phyloP scores from a whole-genome alignment of 805 yeast genomes.

The Candida takata region DNA sequence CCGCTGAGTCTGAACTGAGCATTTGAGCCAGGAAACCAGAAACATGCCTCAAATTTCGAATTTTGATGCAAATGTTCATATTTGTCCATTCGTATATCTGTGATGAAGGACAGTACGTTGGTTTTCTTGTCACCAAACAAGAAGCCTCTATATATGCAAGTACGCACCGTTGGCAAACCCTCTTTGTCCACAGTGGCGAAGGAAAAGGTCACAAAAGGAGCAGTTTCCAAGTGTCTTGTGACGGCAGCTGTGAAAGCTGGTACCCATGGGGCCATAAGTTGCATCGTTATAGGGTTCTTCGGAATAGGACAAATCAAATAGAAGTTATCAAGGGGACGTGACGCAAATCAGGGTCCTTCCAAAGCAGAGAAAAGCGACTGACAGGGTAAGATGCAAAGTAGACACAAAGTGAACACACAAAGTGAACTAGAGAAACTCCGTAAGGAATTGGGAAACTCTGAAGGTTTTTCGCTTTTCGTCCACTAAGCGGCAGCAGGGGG shows the following conservation, averaged over 20 bases:
- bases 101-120: slow-evolving; percentile 60
- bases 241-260: slow-evolving; percentile 54
- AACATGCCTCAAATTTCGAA: slow-evolving; percentile 66
- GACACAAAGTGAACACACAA: no score
- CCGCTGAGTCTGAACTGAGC: slow-evolving; percentile 76
- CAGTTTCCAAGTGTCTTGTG: slow-evolving; percentile 35
- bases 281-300: slow-evolving; percentile 19
- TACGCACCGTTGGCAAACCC: slow-evolving; percentile 57
- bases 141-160: slow-evolving; percentile 69
- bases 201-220: slow-evolving; percentile 55
- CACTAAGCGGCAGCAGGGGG: no score
- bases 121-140: slow-evolving; percentile 61
- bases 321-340: no score
- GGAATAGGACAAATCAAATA: no score
- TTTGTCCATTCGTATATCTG: slow-evolving; percentile 67
- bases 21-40: slow-evolving; percentile 54
- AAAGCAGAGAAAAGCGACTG: no score
- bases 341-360: no score
- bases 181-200: slow-evolving; percentile 56
- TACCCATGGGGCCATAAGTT: slow-evolving; percentile 70
- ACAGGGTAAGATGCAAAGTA: no score
- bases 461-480: no score
- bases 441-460: no score
- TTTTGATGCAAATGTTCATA: slow-evolving; percentile 39
- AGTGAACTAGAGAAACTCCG: no score